Percentiles rank a stretch among this genome's conserved stretches.
phyloP scores from a whole-genome alignment of 192 early-diverging fungal genomes.

The Thamnidium elegans region DNA sequence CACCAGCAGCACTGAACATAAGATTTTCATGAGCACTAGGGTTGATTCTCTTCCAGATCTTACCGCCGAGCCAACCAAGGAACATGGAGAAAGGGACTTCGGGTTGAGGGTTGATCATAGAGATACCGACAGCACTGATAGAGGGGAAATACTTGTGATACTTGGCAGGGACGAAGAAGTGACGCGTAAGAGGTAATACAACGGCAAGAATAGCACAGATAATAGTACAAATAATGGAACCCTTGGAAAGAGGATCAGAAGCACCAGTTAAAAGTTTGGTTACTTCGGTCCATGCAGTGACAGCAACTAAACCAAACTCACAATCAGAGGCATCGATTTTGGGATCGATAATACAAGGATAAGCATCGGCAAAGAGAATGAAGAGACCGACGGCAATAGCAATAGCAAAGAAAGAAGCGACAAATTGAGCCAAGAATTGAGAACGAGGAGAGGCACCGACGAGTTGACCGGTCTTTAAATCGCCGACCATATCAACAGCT shows the following conservation, averaged over 20 bases:
- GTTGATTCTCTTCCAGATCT: constrained; percentile 41
- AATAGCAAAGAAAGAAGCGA: constrained; percentile 59
- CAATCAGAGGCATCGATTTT: constrained; percentile 9
- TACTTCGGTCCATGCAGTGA: constrained; percentile 33
- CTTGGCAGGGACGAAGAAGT: constrained; percentile 47
- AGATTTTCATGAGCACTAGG: constrained; percentile 27
- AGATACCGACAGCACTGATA: constrained; percentile 44
- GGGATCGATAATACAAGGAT: constrained; percentile 56
- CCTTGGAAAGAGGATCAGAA: constrained; percentile 34
- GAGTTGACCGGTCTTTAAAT: constrained; percentile 67
- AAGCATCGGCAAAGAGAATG: constrained; percentile 57
- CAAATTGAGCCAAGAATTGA: constrained; percentile 61
- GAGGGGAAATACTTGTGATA: constrained; percentile 52
- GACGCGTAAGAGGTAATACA: constrained; percentile 35
- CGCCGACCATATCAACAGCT: constrained; percentile 67
- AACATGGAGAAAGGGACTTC: constrained; percentile 46
- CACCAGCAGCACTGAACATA: constrained; percentile 45
- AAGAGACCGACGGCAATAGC: constrained; percentile 54
- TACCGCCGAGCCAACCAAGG: constrained; percentile 36
- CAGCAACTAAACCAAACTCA: constrained; percentile 36
- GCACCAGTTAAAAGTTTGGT: constrained; percentile 42
- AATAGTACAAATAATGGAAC: constrained; percentile 44
- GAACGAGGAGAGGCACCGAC: constrained; percentile 58
- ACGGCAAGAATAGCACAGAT: constrained; percentile 38
- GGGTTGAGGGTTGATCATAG: constrained; percentile 49